phyloP scores from a whole-genome alignment of 805 yeast genomes.

The Jamesozyma spencerorum region DNA sequence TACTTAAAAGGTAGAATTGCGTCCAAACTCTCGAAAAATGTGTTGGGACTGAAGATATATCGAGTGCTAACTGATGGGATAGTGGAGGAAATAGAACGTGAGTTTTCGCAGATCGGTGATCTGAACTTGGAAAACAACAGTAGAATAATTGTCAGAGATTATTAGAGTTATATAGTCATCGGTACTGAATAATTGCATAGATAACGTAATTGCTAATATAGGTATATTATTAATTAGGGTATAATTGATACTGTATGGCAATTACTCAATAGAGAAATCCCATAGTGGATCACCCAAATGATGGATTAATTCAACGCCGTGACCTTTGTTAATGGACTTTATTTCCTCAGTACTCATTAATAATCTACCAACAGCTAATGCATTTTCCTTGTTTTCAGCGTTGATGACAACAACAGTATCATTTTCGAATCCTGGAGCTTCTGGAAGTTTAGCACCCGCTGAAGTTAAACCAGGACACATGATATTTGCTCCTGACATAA shows the following conservation, averaged over 20 bases:
- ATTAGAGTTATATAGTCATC: neutral
- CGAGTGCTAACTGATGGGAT: neutral
- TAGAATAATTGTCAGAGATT: neutral
- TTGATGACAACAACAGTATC: constrained; percentile 71
- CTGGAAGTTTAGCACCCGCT: constrained; percentile 75
- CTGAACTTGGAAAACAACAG: neutral
- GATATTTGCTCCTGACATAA: constrained; percentile 89
- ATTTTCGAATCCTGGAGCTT: constrained; percentile 44
- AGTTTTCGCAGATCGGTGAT: constrained; percentile 3
- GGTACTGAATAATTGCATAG: neutral
- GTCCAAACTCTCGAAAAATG: constrained; percentile 1
- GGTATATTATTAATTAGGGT: neutral
- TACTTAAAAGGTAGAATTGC: constrained; percentile 19
- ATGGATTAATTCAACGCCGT: constrained; percentile 77
- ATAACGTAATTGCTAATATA: neutral
- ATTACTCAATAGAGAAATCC: constrained; percentile 45
- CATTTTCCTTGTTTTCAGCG: constrained; percentile 89
- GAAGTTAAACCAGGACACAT: constrained; percentile 95
- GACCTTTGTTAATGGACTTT: constrained; percentile 71
- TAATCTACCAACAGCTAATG: constrained; percentile 84
- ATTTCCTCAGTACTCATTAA: constrained; percentile 86
- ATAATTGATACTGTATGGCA: neutral
- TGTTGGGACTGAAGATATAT: constrained; percentile 8
- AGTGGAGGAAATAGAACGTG: constrained; percentile 1
- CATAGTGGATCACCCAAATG: constrained; percentile 87